phyloP scores from a whole-genome alignment of 257 asterid genomes.

The Ocimum tenuiflorum region DNA sequence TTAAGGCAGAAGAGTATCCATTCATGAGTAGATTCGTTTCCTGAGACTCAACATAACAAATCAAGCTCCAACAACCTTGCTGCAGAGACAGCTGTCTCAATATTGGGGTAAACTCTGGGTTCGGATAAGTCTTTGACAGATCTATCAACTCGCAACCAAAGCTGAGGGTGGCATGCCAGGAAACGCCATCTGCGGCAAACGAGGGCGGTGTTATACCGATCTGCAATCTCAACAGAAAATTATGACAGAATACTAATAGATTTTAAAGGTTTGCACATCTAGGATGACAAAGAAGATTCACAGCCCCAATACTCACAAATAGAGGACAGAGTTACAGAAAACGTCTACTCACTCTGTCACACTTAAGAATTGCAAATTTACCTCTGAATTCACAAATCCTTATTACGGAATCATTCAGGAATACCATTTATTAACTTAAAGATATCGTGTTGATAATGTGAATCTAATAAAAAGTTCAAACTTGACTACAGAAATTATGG shows the following conservation, averaged over 20 bases:
- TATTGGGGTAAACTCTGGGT: constrained; percentile 76
- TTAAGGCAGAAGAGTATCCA: constrained; percentile 19
- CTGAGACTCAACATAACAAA: constrained; percentile 9
- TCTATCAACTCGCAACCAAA: constrained; percentile 93
- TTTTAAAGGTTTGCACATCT: constrained; percentile 12
- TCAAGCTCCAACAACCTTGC: constrained; percentile 60
- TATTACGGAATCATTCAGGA: not conserved
- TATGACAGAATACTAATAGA: constrained; percentile 37
- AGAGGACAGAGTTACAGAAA: too few species aligned
- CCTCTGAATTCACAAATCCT: not conserved
- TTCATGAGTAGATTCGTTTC: constrained; percentile 7
- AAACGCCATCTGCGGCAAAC: constrained; percentile 99
- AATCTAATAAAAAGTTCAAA: not conserved
- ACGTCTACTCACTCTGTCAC: too few species aligned
- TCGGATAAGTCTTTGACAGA: constrained; percentile 51
- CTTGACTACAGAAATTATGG: not conserved
- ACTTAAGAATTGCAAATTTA: too few species aligned
- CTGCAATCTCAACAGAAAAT: constrained; percentile 80
- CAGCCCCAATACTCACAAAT: not conserved
- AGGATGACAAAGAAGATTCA: constrained; percentile 5
- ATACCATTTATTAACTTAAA: not conserved
- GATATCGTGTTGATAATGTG: not conserved
- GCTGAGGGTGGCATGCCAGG: constrained; percentile 93
- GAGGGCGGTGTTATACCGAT: constrained; percentile 99
- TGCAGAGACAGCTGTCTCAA: constrained; percentile 77